These are phyloP conservation scores for Aurinia saxatilis DNA, from an alignment of 345 rosid species.

Conservation along the genomic window DNA sequence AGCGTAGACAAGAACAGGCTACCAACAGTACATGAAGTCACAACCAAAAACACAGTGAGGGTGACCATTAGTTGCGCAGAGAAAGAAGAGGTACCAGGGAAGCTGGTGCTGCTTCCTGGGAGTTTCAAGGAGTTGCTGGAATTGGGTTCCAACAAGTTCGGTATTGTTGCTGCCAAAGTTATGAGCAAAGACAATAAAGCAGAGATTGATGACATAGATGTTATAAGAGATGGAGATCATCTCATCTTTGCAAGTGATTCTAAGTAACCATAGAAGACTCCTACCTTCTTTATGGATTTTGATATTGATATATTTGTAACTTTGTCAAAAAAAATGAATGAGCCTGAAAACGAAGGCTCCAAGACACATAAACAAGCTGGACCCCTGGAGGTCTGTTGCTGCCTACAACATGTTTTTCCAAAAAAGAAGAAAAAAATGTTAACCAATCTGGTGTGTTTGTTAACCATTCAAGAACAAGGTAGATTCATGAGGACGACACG, in stretches of 20 bases:
- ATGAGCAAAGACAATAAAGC: conserved; percentile 46
- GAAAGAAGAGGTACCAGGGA: conserved; percentile 40
- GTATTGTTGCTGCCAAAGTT: conserved; percentile 42
- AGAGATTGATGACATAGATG: conserved; percentile 61
- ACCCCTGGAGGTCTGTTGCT: not conserved
- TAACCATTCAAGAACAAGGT: conserved; percentile 5
- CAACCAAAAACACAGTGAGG: conserved; percentile 29
- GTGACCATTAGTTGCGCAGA: conserved; percentile 63
- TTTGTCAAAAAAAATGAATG: not conserved
- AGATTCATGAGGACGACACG: not conserved
- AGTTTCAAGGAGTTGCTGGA: conserved; percentile 53
- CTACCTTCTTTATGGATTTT: not conserved
- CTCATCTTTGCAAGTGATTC: conserved; percentile 40
- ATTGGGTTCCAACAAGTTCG: conserved; percentile 54
- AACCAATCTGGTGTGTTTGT: not conserved
- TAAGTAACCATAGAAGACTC: not conserved
- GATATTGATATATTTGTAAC: not conserved
- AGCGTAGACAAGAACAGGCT: conserved; percentile 30
- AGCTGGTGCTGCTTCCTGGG: conserved; percentile 57
- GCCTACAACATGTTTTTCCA: not conserved
- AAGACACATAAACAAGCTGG: not conserved
- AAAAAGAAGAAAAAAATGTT: not conserved
- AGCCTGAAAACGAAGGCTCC: not conserved
- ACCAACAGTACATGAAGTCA: conserved; percentile 24
- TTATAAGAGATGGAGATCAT: conserved; percentile 81